Percentiles rank a stretch among this genome's conserved stretches.
phyloP scores from a whole-genome alignment of 208 protist species.

The Leishmania amazonensis region DNA sequence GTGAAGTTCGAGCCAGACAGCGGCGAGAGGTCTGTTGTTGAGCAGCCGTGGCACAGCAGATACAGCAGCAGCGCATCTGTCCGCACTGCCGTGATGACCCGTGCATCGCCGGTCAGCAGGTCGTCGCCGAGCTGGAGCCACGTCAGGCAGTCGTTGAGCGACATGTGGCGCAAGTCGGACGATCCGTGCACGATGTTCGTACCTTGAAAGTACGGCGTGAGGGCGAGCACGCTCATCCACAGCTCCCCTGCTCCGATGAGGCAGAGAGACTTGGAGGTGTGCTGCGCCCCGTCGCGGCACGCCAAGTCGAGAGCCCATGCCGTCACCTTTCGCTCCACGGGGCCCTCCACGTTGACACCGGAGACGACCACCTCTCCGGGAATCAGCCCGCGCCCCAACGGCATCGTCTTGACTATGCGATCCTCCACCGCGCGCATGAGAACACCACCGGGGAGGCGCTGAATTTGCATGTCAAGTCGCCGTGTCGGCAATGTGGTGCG shows the following conservation, averaged over 20 bases:
- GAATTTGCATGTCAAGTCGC: conserved; percentile 48
- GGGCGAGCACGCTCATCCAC: conserved; percentile 64
- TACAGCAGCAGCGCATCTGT: conserved; percentile 79
- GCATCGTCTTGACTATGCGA: conserved; percentile 74
- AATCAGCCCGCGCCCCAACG: conserved; percentile 41
- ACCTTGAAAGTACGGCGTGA: conserved; percentile 77
- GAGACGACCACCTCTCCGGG: conserved; percentile 74
- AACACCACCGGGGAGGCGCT: conserved; percentile 63
- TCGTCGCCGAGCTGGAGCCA: conserved; percentile 70
- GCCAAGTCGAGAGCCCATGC: conserved; percentile 89
- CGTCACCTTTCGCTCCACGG: conserved; percentile 82
- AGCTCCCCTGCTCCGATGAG: conserved; percentile 72
- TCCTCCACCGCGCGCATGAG: conserved; percentile 84
- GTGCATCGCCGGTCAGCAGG: conserved; percentile 47
- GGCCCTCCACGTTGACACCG: conserved; percentile 64
- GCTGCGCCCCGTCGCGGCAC: conserved; percentile 56
- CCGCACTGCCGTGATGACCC: conserved; percentile 48
- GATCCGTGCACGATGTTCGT: conserved; percentile 58
- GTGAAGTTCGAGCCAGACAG: conserved; percentile 40
- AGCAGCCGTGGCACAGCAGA: conserved; percentile 62
- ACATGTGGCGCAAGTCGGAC: conserved; percentile 60
- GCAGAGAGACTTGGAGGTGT: conserved; percentile 62
- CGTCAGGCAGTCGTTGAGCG: conserved; percentile 56
- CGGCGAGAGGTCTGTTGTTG: conserved; percentile 50
- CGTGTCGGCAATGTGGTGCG: conserved; percentile 40